Percentiles rank a stretch among this genome's conserved stretches.
phyloP scores from a whole-genome alignment of 345 rosid species.

The Hirschfeldia incana region DNA sequence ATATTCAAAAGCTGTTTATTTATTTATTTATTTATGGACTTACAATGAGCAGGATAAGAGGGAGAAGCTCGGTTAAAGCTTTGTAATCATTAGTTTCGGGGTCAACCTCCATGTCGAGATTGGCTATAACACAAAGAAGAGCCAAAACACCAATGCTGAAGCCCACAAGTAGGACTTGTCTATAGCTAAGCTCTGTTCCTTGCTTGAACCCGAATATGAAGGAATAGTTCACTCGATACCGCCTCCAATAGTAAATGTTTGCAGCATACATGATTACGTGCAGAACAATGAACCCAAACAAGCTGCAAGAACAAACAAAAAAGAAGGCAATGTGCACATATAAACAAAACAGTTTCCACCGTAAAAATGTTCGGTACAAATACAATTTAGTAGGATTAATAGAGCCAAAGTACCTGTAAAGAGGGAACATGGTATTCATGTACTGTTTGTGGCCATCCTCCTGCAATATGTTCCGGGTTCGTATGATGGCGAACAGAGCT shows the following conservation, averaged over 20 bases:
- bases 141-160: constrained; percentile 53
- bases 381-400: background rate
- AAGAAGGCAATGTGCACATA: background rate
- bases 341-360: background rate
- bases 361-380: background rate
- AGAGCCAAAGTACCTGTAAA: constrained; percentile 46
- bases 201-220: constrained; percentile 74
- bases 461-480: constrained; percentile 41
- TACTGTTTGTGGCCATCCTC: constrained; percentile 36
- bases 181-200: constrained; percentile 68
- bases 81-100: constrained; percentile 46
- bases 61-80: constrained; percentile 51
- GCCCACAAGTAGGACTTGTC: constrained; percentile 56
- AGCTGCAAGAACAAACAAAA: constrained; percentile 28
- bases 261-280: constrained; percentile 47
- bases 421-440: constrained; percentile 67
- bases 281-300: constrained; percentile 48
- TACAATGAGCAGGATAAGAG: constrained; percentile 45
- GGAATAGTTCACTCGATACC: constrained; percentile 51
- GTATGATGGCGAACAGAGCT: constrained; percentile 48
- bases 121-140: constrained; percentile 50
- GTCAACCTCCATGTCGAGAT: constrained; percentile 64
- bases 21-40: background rate
- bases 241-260: constrained; percentile 46
- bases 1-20: background rate